Percentiles rank a stretch among this genome's conserved stretches.
phyloP scores from a whole-genome alignment of 176 grass and related monocot species.

The Rhynchospora pubera region DNA sequence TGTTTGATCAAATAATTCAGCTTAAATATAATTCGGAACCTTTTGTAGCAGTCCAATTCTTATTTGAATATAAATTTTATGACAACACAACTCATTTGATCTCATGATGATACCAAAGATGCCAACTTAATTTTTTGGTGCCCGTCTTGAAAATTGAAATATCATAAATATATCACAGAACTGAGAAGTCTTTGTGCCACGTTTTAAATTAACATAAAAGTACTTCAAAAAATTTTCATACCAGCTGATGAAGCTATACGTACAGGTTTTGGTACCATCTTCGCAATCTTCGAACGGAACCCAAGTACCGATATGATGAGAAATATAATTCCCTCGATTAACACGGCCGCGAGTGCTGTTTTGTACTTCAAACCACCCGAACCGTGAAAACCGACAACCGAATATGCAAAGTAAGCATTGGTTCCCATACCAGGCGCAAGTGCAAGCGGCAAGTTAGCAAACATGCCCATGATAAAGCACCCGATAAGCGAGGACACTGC shows the following conservation, averaged over 20 bases:
- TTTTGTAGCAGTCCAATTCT: background rate
- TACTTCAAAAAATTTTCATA: background rate
- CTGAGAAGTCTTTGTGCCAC: background rate
- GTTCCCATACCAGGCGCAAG: conserved; percentile 72
- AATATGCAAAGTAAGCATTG: conserved; percentile 85
- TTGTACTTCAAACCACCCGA: conserved; percentile 56
- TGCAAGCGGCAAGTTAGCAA: conserved; percentile 74
- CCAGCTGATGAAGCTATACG: conserved; percentile 56
- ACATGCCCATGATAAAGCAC: conserved; percentile 59
- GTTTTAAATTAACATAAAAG: background rate
- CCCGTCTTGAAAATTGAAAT: background rate
- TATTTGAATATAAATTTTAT: background rate
- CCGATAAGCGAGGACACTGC: conserved; percentile 61
- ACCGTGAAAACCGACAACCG: conserved; percentile 69
- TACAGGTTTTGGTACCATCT: conserved; percentile 52
- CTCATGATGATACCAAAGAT: no score
- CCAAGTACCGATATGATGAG: conserved; percentile 48
- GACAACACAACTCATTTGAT: no score
- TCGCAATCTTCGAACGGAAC: conserved; percentile 42
- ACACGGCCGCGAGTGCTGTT: conserved; percentile 63
- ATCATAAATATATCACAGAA: background rate
- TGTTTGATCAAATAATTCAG: background rate
- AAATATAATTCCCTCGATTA: conserved; percentile 68
- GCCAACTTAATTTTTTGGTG: background rate
- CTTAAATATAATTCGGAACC: background rate